Percentiles rank a stretch among this genome's conserved stretches.
phyloP scores from a whole-genome alignment of 2,329 filamentous ascomycete species.

The Trichoderma arundinaceum region DNA sequence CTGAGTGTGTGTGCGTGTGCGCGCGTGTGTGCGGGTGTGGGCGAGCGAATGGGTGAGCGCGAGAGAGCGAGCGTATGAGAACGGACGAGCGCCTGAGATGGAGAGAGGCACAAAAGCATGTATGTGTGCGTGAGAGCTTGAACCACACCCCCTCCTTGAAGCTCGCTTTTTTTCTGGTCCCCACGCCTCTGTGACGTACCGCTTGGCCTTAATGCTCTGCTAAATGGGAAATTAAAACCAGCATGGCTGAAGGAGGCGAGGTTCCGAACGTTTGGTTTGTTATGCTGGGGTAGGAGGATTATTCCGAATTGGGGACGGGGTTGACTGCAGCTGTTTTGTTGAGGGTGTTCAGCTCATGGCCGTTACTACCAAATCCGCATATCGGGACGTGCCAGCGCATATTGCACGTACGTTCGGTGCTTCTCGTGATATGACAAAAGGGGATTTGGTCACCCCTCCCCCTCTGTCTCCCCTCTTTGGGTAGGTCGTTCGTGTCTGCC shows the following conservation, averaged over 20 bases:
- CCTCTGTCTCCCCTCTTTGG: neutral
- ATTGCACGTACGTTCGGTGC: conserved; percentile 10
- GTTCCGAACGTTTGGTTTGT: conserved; percentile 10
- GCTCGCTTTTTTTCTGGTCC: neutral
- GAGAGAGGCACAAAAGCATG: neutral
- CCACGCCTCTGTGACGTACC: conserved; percentile 15
- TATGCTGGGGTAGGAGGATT: conserved; percentile 19
- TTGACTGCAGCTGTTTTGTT: conserved; percentile 9
- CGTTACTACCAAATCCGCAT: conserved; percentile 7
- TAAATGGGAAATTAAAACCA: conserved; percentile 7
- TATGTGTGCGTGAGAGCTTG: conserved; percentile 14
- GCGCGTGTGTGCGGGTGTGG: neutral
- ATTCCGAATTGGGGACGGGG: conserved; percentile 12
- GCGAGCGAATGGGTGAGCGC: conserved; percentile 1
- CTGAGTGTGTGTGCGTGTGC: neutral
- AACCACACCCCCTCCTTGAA: conserved; percentile 12
- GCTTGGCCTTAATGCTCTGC: neutral
- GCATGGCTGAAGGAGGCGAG: conserved; percentile 13
- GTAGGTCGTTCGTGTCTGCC: conserved; percentile 8
- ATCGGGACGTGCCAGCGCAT: conserved; percentile 14
- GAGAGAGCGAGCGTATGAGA: neutral
- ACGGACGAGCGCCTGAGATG: neutral
- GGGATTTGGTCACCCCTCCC: conserved; percentile 14
- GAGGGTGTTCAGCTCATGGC: conserved; percentile 25
- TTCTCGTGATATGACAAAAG: conserved; percentile 25